phyloP scores from a whole-genome alignment of 768 basidiomycete genomes.

The Trametes cinnabarina region DNA sequence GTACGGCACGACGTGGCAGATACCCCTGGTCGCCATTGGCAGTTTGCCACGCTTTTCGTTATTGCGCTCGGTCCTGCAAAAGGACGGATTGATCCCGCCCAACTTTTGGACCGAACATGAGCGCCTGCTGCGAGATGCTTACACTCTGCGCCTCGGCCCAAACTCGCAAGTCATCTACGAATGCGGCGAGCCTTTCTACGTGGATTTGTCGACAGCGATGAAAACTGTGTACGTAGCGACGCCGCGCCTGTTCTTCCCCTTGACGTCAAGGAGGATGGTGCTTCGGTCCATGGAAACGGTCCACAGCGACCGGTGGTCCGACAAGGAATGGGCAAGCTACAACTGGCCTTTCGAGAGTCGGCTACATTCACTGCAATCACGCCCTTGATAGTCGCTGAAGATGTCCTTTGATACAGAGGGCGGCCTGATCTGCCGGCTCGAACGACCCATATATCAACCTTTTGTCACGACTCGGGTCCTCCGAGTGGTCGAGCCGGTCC shows the following conservation, averaged over 20 bases:
- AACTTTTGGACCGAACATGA: background rate
- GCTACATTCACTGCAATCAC: too few species aligned
- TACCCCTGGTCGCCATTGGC: background rate
- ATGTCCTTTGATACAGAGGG: background rate
- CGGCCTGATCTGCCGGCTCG: background rate
- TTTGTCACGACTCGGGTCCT: background rate
- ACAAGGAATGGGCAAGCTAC: background rate
- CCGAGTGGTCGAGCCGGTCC: slow-evolving; percentile 6
- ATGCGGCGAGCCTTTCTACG: background rate
- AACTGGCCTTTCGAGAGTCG: background rate
- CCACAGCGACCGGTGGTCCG: background rate
- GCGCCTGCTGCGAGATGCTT: too few species aligned
- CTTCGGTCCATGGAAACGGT: background rate
- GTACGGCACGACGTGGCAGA: slow-evolving; percentile 6
- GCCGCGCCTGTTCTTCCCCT: background rate
- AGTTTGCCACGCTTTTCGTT: background rate
- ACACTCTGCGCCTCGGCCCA: background rate
- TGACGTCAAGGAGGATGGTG: background rate
- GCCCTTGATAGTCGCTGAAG: too few species aligned
- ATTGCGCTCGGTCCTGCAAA: background rate
- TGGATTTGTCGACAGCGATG: background rate
- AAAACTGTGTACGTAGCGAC: background rate
- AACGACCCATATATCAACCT: background rate
- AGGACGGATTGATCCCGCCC: background rate
- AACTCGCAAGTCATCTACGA: background rate